Evolutionary conservation across 202 grass and related monocot species (phyloP), one percentile per base, ranked within the genome.

Genomic region (Carex sylvatica): DNA sequence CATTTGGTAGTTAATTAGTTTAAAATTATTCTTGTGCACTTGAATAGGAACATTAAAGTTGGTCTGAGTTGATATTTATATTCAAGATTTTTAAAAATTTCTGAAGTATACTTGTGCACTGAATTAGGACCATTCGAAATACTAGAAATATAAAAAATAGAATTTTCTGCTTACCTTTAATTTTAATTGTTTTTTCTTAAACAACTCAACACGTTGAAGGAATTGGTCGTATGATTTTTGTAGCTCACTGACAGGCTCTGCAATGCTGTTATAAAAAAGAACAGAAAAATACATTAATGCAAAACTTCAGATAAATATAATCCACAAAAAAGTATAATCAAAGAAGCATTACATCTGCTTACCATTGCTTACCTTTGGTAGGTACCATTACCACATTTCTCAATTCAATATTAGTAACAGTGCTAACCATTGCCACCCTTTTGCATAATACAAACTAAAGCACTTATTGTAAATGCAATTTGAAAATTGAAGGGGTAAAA

Each of bases 201-300:
- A 83, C 66, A 90, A 59, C 76, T 90, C 87, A 63, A 95, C 44
- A 6, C 95, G 90, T 62, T 56, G 78, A 86, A 89, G 61, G 87
- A 95, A 98, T 63, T 98, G 87, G 66, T 87, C 86, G 28, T 91
- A 92, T 82, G 90, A 82, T 84, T 93, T 98, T 26, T 93, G 87
- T 69, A 98, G 78, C 82, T 98, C 95, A 49, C 23, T 64, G 6
- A 87, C 82, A 72, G 95, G 95, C 80, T 95, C 95, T 86, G 95
- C 92, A 87, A 90, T 84, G 62, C 95, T 98, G 87, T 90, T 79
- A 22, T 77, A n/a, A n/a, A 13, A 54, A 75, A 15, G 15, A 31
- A 54, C 22, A 56, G 55, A 18, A 77, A 36, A 35, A 4, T 31
- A 58, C 23, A 36, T 19, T 9, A 77, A 56, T 59, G 26, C 53